These are phyloP conservation scores for Citeromyces hawaiiensis DNA, from an alignment of 1,139 yeast genomes.

Conservation along the genomic window DNA sequence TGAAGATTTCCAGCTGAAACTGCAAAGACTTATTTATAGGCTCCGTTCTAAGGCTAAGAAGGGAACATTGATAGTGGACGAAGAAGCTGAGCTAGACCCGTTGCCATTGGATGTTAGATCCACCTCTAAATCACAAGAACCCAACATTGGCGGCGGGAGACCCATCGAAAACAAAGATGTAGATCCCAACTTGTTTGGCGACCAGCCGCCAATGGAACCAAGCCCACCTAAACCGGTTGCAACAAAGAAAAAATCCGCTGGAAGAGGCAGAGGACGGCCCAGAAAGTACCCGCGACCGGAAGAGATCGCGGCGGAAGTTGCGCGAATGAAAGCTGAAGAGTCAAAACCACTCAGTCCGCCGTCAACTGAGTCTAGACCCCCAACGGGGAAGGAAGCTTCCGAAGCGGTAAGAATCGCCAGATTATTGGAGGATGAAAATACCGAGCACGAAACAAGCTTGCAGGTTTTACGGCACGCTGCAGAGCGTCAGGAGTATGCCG, in stretches of 20 bases:
- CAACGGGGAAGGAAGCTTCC: slow-evolving; percentile 1
- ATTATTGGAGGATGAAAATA: neutral
- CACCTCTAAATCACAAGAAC: neutral
- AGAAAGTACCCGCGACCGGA: slow-evolving; percentile 1
- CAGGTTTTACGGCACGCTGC: slow-evolving; percentile 1
- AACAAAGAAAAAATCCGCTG: neutral
- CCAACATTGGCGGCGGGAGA: neutral
- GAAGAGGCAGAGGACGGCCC: slow-evolving; percentile 1
- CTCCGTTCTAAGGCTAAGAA: slow-evolving; percentile 1
- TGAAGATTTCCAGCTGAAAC: neutral
- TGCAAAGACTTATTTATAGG: neutral
- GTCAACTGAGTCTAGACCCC: neutral
- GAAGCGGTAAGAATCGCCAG: slow-evolving; percentile 1
- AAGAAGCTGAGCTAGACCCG: neutral
- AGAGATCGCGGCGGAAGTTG: neutral
- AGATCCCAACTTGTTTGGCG: neutral
- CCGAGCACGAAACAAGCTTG: neutral
- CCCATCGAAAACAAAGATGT: slow-evolving; percentile 1
- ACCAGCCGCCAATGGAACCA: neutral
- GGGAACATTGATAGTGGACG: neutral
- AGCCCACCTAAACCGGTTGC: neutral
- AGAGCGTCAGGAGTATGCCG: slow-evolving; percentile 1
- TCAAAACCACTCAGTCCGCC: neutral
- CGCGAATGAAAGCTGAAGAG: neutral
- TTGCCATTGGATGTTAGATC: neutral